phyloP scores from a whole-genome alignment of 495 filamentous ascomycete species.

The Podospora bellae-mahoneyi region DNA sequence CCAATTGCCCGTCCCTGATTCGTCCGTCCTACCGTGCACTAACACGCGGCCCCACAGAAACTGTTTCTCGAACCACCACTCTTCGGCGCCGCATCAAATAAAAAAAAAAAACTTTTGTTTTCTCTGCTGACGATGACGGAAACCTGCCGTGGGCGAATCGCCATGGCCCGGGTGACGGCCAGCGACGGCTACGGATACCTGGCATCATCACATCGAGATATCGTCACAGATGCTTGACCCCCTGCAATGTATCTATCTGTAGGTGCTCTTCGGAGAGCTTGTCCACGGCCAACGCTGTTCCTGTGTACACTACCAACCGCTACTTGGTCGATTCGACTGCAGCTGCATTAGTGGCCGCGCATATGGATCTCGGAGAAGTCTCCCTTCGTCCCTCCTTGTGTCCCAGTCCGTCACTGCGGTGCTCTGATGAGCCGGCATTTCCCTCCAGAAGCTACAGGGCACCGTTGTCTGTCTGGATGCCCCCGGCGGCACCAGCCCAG shows the following conservation, averaged over 20 bases:
- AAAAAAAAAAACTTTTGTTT: neutral
- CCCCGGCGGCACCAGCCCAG: constrained; percentile 23
- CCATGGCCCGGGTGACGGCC: constrained; percentile 25
- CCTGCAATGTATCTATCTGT: constrained; percentile 41
- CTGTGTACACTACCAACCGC: constrained; percentile 24
- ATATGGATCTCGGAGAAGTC: constrained; percentile 39
- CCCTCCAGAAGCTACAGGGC: constrained; percentile 22
- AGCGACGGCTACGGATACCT: constrained; percentile 5
- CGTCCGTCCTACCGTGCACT: constrained; percentile 17
- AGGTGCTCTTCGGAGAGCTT: constrained; percentile 33
- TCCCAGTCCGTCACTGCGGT: constrained; percentile 9
- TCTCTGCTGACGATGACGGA: constrained; percentile 22
- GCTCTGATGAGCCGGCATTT: constrained; percentile 39
- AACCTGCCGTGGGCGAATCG: constrained; percentile 31
- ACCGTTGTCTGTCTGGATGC: neutral
- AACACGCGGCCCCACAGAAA: constrained; percentile 10
- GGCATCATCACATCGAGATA: constrained; percentile 8
- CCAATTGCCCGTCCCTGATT: constrained; percentile 33
- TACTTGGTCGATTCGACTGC: constrained; percentile 31
- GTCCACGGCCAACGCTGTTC: constrained; percentile 15
- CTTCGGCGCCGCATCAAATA: constrained; percentile 2
- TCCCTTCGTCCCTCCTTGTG: constrained; percentile 21
- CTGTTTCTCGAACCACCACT: constrained; percentile 19
- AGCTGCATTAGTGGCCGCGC: constrained; percentile 56
- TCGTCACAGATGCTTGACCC: neutral